Percentiles rank a stretch among this genome's conserved stretches.
Conservation (phyloP, 2,329 filamentous ascomycete genomes). For the Pseudocercospora cruenta region DNA sequence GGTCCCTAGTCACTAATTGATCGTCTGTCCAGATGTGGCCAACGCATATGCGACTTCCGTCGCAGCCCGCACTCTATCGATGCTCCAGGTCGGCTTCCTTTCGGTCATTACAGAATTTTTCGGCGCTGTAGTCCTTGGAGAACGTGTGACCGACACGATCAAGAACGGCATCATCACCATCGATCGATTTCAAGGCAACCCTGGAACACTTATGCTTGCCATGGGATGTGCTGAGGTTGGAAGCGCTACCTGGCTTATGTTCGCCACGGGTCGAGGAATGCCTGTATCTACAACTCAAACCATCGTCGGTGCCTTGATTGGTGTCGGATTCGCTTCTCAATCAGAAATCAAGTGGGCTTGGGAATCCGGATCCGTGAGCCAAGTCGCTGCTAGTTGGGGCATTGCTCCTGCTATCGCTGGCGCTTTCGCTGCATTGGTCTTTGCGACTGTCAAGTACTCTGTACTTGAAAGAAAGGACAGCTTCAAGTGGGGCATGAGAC, state of each 20-base stretch:
- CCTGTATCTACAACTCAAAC: conserved; percentile 65
- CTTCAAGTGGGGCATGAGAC: conserved; percentile 52
- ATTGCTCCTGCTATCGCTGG: conserved; percentile 52
- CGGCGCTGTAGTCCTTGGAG: conserved; percentile 55
- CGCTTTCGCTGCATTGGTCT: conserved; percentile 52
- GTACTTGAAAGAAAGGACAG: conserved; percentile 53
- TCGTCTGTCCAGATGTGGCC: conserved; percentile 46
- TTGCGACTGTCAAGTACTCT: conserved; percentile 51
- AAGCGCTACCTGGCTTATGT: conserved; percentile 57
- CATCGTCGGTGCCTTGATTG: conserved; percentile 52
- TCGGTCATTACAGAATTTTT: conserved; percentile 55
- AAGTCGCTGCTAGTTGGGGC: conserved; percentile 59
- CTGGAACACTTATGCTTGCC: conserved; percentile 58
- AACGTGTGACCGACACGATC: conserved; percentile 62
- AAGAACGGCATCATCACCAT: conserved; percentile 60
- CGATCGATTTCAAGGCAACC: conserved; percentile 49
- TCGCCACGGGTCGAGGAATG: conserved; percentile 57
- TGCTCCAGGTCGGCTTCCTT: conserved; percentile 54
- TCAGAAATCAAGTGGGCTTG: conserved; percentile 51
- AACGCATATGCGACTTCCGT: conserved; percentile 58
- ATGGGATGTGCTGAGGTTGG: conserved; percentile 38
- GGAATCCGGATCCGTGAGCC: conserved; percentile 60
- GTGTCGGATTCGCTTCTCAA: conserved; percentile 45
- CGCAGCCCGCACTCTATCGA: conserved; percentile 54
- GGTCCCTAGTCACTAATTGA: neutral